A percentile compares a stretch with the other conserved stretches of the same genome.
phyloP scores from a whole-genome alignment of 192 early-diverging fungal genomes.

The Rhizoclosmatium globosum region DNA sequence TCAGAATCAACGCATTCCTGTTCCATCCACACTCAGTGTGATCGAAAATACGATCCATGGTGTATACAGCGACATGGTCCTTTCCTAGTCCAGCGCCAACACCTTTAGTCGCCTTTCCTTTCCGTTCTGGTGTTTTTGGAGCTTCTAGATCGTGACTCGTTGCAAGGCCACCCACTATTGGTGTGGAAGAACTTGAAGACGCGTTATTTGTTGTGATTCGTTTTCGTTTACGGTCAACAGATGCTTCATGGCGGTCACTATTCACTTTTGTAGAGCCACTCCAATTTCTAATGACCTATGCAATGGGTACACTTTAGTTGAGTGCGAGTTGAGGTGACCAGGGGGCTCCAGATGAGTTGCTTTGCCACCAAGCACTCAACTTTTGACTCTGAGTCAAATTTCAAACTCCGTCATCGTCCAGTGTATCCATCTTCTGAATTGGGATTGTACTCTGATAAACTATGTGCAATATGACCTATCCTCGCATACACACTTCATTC shows the following conservation, averaged over 20 bases:
- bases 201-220: background rate
- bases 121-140: background rate
- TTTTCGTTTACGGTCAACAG: background rate
- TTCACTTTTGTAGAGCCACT: background rate
- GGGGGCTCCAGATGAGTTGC: no score
- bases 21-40: background rate
- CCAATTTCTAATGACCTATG: slow-evolving; percentile 9
- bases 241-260: background rate
- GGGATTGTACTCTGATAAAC: no score
- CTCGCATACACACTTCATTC: no score
- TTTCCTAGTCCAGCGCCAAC: slow-evolving; percentile 1
- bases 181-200: background rate
- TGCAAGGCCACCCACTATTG: background rate
- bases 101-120: background rate
- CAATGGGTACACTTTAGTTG: no score
- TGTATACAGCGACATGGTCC: background rate
- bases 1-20: background rate
- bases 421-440: no score
- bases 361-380: no score
- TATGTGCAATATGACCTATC: no score
- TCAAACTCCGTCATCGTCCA: no score
- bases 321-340: no score
- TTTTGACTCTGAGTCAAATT: no score
- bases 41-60: background rate
- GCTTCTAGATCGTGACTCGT: background rate